phyloP scores from a whole-genome alignment of 208 protist species.

The Trypanosoma lewisi region DNA sequence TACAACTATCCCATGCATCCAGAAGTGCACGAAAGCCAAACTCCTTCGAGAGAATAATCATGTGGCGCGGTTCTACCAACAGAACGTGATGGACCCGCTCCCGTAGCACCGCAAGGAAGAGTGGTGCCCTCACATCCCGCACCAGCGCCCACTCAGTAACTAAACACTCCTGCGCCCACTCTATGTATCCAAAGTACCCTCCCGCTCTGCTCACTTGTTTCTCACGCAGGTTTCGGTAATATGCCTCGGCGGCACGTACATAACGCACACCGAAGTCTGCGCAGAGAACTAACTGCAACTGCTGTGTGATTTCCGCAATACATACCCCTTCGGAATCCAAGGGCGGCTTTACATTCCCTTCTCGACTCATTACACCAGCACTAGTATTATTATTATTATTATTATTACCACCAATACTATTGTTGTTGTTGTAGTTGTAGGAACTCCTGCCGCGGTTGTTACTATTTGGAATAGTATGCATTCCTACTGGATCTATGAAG shows the following conservation, averaged over 20 bases:
- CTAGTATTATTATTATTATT: constrained; percentile 29
- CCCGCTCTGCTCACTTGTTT: constrained; percentile 29
- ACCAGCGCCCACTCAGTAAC: constrained; percentile 44
- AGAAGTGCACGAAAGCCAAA: constrained; percentile 58
- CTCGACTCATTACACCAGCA: constrained; percentile 8
- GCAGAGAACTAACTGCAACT: constrained; percentile 36
- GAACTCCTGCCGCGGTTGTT: not conserved
- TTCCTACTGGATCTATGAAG: constrained; percentile 30
- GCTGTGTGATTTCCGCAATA: constrained; percentile 38
- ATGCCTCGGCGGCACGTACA: constrained; percentile 30
- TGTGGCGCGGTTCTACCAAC: constrained; percentile 49
- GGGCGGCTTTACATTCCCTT: constrained; percentile 4
- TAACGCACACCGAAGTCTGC: constrained; percentile 46
- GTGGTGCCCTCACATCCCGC: constrained; percentile 30
- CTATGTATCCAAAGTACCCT: constrained; percentile 39
- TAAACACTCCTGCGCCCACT: constrained; percentile 40
- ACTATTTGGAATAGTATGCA: constrained; percentile 7
- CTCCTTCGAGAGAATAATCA: constrained; percentile 49
- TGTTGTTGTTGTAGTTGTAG: not conserved
- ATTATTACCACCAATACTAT: constrained; percentile 5
- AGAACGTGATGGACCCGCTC: constrained; percentile 40
- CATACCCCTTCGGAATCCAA: constrained; percentile 15
- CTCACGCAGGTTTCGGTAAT: constrained; percentile 43
- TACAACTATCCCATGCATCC: constrained; percentile 36
- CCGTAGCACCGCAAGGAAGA: constrained; percentile 34